Conservation (phyloP, 2,329 filamentous ascomycete species). For the Neopestalotiopsis sp. region DNA sequence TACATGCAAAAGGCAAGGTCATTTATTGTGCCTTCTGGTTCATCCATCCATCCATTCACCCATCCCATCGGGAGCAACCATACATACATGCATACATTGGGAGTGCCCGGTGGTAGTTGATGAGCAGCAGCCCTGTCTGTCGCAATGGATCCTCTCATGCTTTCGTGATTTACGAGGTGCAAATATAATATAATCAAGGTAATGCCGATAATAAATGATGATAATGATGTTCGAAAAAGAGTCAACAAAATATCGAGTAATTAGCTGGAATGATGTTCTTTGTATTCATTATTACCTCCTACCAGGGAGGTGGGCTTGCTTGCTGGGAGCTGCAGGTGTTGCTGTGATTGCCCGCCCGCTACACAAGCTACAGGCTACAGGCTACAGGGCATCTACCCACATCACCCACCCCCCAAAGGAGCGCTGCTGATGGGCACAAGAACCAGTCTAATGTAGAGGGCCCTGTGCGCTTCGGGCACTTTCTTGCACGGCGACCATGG, state of each 20-base stretch:
- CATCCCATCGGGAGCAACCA: neutral
- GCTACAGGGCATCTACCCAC: neutral
- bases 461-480: slow-evolving; percentile 37
- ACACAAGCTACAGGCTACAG: neutral
- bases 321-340: neutral
- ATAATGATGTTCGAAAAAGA: neutral
- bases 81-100: no score
- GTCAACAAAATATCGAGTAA: neutral
- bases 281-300: neutral
- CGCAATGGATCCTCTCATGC: no score
- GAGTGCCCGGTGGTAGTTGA: no score
- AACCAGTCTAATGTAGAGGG: slow-evolving; percentile 27
- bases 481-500: slow-evolving; percentile 43
- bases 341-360: neutral
- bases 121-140: no score
- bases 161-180: neutral
- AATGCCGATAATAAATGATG: neutral
- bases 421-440: neutral
- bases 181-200: neutral
- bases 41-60: neutral
- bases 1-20: no score
- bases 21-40: neutral
- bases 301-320: neutral
- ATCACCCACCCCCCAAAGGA: neutral
- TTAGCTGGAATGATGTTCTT: neutral